Evolutionary conservation across 768 basidiomycete genomes (phyloP).

Genomic region (Leucosporidium creatinivorum): DNA sequence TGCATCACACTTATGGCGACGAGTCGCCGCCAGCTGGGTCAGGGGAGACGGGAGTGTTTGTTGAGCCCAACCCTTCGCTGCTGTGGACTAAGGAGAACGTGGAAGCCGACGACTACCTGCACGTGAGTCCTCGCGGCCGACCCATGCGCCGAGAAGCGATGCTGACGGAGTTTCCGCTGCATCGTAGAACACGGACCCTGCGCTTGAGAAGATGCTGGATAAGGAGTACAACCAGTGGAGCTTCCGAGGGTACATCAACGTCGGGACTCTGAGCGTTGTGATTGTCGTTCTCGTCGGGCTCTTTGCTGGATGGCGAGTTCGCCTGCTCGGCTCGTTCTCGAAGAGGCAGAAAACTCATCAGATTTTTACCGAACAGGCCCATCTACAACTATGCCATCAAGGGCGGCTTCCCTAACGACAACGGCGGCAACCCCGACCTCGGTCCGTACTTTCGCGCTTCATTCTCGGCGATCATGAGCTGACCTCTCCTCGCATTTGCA

Average conservation of each 20-base stretch:
- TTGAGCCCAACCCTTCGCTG: slow-evolving; percentile 12
- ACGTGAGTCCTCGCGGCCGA: neutral
- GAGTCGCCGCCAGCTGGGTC: neutral
- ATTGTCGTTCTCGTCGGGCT: slow-evolving; percentile 64
- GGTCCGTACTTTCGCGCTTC: neutral
- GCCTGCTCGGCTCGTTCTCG: neutral
- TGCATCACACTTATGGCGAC: neutral
- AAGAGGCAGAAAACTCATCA: too few relatives aligned
- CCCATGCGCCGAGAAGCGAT: too few relatives aligned
- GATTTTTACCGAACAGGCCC: slow-evolving; percentile 47
- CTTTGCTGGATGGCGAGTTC: slow-evolving; percentile 81
- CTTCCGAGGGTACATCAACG: slow-evolving; percentile 71
- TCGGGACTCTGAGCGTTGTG: slow-evolving; percentile 62
- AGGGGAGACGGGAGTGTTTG: too few relatives aligned
- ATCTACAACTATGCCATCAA: slow-evolving; percentile 43
- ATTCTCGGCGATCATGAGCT: neutral
- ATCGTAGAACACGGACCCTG: slow-evolving; percentile 33
- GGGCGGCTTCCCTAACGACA: neutral
- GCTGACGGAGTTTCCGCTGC: too few relatives aligned
- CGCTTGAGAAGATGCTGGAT: slow-evolving; percentile 45
- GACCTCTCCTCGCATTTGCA: slow-evolving; percentile 42
- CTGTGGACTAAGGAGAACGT: slow-evolving; percentile 36
- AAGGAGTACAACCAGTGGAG: slow-evolving; percentile 66
- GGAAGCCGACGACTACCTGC: slow-evolving; percentile 35
- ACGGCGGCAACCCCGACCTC: neutral